phyloP scores from a whole-genome alignment of 1,284 basidiomycete genomes.

The Cutaneotrichosporon cavernicola region DNA sequence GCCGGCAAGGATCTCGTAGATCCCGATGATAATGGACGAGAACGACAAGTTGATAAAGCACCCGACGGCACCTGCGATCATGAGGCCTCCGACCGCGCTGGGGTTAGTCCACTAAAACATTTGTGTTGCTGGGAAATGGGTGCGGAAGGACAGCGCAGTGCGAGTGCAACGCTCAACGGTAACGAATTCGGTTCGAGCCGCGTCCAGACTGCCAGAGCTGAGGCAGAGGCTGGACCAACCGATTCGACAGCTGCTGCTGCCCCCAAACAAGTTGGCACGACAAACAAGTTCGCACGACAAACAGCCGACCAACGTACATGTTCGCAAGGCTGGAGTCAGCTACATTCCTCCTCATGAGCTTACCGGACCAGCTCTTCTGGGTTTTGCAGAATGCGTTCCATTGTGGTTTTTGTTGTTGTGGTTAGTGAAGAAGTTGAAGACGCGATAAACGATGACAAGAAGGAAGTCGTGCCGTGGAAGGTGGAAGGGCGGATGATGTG shows the following conservation, averaged over 20 bases:
- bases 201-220: too few relatives aligned
- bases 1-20: constrained; percentile 47
- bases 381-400: constrained; percentile 51
- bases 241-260: too few relatives aligned
- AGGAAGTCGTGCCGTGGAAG: background rate
- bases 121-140: too few relatives aligned
- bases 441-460: background rate
- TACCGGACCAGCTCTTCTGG: constrained; percentile 51
- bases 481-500: background rate
- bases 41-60: constrained; percentile 50
- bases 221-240: too few relatives aligned
- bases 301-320: constrained; percentile 42
- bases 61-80: constrained; percentile 48
- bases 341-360: constrained; percentile 8
- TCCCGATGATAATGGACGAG: constrained; percentile 49
- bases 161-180: too few relatives aligned
- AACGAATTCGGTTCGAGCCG: too few relatives aligned
- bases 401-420: constrained; percentile 16
- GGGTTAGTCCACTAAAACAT: background rate
- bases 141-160: too few relatives aligned
- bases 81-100: constrained; percentile 51
- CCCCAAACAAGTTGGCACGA: too few relatives aligned
- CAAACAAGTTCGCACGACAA: too few relatives aligned
- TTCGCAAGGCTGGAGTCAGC: constrained; percentile 42
- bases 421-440: background rate